Conservation (phyloP, 2,329 filamentous ascomycete species). For the Berkeleyomyces rouxiae region DNA sequence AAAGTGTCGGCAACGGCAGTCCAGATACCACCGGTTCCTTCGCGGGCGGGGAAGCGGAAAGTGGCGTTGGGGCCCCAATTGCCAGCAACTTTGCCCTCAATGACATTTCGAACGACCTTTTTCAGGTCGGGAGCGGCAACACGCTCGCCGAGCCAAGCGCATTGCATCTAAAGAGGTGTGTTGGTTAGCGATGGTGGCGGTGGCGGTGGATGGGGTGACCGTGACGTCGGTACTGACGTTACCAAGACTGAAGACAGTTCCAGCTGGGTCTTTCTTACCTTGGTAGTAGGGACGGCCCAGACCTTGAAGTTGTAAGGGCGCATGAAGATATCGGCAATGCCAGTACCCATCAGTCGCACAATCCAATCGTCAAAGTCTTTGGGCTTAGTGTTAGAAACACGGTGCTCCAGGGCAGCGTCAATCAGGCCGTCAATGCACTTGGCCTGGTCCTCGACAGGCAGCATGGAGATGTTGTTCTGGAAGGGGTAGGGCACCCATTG, state of each 20-base stretch:
- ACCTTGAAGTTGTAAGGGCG: constrained; percentile 99
- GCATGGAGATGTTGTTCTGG: constrained; percentile 99
- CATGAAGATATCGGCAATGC: constrained; percentile 94
- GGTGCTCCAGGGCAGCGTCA: constrained; percentile 68
- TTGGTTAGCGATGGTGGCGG: not conserved
- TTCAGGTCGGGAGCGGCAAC: constrained; percentile 95
- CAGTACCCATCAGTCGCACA: constrained; percentile 72
- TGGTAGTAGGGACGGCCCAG: constrained; percentile 94
- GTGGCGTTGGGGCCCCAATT: constrained; percentile 98
- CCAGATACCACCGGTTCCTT: constrained; percentile 97
- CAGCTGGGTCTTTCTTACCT: constrained; percentile 37
- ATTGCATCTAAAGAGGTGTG: constrained; percentile 65
- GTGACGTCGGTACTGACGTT: not conserved
- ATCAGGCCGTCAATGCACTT: constrained; percentile 90
- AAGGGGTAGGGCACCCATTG: constrained; percentile 98
- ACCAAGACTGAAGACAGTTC: constrained; percentile 16
- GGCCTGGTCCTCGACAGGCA: constrained; percentile 94
- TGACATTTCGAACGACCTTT: constrained; percentile 80
- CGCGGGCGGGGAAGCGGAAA: constrained; percentile 91
- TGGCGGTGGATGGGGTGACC: no score
- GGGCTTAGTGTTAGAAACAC: constrained; percentile 79
- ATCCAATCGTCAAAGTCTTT: constrained; percentile 99
- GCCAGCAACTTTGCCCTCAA: constrained; percentile 87
- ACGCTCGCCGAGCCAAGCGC: constrained; percentile 93
- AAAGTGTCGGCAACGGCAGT: constrained; percentile 89